Percentiles rank a stretch among this genome's conserved stretches.
Evolutionary conservation across 352 stramenopile genomes (phyloP).

Genomic region (Pythium coloratum): DNA sequence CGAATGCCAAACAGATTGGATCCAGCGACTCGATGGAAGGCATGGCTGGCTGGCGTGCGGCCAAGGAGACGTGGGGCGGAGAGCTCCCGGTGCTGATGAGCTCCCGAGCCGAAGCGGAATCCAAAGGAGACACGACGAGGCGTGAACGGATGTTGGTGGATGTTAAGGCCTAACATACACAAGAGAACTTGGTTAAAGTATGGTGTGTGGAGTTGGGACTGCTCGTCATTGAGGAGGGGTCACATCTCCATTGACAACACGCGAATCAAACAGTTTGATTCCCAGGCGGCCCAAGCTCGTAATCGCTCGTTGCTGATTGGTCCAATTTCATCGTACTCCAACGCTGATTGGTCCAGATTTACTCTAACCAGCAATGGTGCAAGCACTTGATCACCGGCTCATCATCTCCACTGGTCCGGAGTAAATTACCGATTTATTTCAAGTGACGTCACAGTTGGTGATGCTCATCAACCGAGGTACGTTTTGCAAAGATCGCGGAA

Average conservation of each 20-base stretch:
- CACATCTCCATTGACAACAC: conserved; percentile 9
- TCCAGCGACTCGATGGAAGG: not conserved
- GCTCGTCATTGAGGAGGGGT: not conserved
- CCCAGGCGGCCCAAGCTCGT: not conserved
- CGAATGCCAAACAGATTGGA: not conserved
- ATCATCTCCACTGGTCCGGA: not conserved
- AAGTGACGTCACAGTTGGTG: conserved; percentile 19
- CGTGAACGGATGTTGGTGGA: conserved; percentile 10
- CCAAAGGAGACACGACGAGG: not conserved
- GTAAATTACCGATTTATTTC: not conserved
- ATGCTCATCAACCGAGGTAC: conserved; percentile 36
- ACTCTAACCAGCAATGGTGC: not conserved
- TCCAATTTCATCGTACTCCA: not conserved
- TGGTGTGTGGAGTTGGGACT: not conserved
- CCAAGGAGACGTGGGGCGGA: conserved; percentile 14
- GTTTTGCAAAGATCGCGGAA: conserved; percentile 74
- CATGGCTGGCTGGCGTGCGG: conserved; percentile 11
- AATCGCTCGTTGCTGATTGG: conserved; percentile 1
- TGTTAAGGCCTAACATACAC: conserved; percentile 9
- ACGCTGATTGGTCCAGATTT: conserved; percentile 5
- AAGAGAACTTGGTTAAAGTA: conserved; percentile 13
- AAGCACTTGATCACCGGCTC: not conserved
- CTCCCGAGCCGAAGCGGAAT: not conserved
- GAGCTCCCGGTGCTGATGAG: not conserved
- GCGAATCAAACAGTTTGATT: not conserved